These are phyloP conservation scores for Chalaropsis thielavioides DNA, from an alignment of 2,329 filamentous ascomycete genomes.

Conservation along the genomic window DNA sequence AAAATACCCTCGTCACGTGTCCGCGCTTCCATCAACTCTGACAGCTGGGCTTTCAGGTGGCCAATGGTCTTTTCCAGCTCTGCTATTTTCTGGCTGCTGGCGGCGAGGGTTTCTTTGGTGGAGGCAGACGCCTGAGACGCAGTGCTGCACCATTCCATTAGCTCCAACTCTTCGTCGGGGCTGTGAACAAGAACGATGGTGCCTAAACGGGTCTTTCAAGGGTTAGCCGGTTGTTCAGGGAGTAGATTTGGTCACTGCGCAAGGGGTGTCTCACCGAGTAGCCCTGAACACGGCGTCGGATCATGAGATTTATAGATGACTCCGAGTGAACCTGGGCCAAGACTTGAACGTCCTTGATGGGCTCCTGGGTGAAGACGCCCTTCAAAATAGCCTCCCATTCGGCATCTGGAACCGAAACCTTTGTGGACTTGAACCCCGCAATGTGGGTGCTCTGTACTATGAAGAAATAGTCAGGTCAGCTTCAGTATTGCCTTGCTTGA, in stretches of 20 bases:
- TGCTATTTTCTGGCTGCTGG: slow-evolving; percentile 28
- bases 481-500: background rate
- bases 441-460: slow-evolving; percentile 33
- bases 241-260: background rate
- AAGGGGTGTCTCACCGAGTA: slow-evolving; percentile 43
- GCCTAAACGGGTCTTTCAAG: slow-evolving; percentile 51
- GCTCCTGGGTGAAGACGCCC: slow-evolving; percentile 39
- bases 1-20: slow-evolving; percentile 50
- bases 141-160: slow-evolving; percentile 56
- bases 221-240: background rate
- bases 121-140: slow-evolving; percentile 36
- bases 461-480: background rate
- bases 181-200: slow-evolving; percentile 42
- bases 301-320: slow-evolving; percentile 40
- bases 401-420: slow-evolving; percentile 39
- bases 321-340: slow-evolving; percentile 43
- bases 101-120: slow-evolving; percentile 31
- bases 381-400: slow-evolving; percentile 53
- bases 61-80: slow-evolving; percentile 41
- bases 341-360: slow-evolving; percentile 41
- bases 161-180: slow-evolving; percentile 43
- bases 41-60: slow-evolving; percentile 47
- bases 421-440: slow-evolving; percentile 37
- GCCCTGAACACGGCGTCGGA: slow-evolving; percentile 51
- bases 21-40: slow-evolving; percentile 52